These are phyloP conservation scores for Aegilops sharonensis DNA, from an alignment of 176 grass and related monocot genomes.

Conservation along the genomic window DNA sequence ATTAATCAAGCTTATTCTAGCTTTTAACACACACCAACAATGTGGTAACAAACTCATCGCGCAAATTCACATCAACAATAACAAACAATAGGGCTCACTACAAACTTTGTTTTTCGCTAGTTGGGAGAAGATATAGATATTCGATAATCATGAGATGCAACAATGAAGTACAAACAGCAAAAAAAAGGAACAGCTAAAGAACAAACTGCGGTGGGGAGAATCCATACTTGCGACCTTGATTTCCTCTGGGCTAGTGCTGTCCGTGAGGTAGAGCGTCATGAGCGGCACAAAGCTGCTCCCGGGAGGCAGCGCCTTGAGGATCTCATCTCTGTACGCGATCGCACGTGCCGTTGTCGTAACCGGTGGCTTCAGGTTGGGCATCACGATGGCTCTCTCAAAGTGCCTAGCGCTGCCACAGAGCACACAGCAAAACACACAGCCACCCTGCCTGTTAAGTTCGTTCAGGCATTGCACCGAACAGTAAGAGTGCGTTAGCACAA, in stretches of 20 bases:
- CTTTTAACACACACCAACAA: neutral
- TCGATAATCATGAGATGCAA: neutral
- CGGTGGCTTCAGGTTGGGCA: conserved; percentile 93
- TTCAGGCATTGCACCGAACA: conserved; percentile 41
- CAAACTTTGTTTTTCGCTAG: neutral
- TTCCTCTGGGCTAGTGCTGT: conserved; percentile 75
- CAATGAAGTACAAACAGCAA: neutral
- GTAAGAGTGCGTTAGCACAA: neutral
- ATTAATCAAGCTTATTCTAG: neutral
- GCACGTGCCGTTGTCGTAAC: conserved; percentile 71
- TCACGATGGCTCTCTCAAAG: conserved; percentile 86
- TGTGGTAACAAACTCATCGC: neutral
- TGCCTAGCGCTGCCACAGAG: conserved; percentile 55
- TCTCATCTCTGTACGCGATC: conserved; percentile 67
- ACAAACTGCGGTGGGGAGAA: neutral
- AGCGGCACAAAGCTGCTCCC: conserved; percentile 61
- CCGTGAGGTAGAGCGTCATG: conserved; percentile 94
- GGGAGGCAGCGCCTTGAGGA: conserved; percentile 48
- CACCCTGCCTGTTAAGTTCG: neutral
- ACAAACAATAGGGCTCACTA: neutral
- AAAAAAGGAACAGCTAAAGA: neutral
- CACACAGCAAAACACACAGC: neutral
- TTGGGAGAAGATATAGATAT: neutral
- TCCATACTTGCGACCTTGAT: conserved; percentile 69
- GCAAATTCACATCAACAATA: neutral